phyloP scores from a whole-genome alignment of 2,329 filamentous ascomycete genomes.

The Aspergillus jensenii region DNA sequence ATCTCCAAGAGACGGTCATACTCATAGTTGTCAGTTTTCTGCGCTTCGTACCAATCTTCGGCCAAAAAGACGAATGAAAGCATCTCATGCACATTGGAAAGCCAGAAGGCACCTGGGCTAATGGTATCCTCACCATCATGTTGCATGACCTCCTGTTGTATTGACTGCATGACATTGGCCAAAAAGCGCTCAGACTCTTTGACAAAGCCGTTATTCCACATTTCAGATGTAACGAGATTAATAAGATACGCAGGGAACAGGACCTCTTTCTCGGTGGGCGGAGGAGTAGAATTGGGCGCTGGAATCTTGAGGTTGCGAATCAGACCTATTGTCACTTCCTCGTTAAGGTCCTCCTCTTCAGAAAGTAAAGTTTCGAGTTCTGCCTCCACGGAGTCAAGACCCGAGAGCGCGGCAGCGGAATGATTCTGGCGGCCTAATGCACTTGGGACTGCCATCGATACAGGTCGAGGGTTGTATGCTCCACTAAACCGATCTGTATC shows the following conservation, averaged over 20 bases:
- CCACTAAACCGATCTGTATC: constrained; percentile 87
- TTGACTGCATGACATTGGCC: constrained; percentile 99
- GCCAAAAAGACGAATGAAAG: constrained; percentile 98
- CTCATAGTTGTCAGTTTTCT: constrained; percentile 99
- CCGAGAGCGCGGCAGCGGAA: constrained; percentile 74
- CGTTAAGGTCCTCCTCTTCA: constrained; percentile 93
- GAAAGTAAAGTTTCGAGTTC: constrained; percentile 92
- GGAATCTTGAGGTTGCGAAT: constrained; percentile 98
- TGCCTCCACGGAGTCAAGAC: constrained; percentile 86
- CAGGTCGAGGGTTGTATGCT: constrained; percentile 89
- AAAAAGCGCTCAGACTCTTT: constrained; percentile 99
- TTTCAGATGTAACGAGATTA: constrained; percentile 97
- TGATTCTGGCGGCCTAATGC: constrained; percentile 65
- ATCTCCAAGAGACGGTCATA: constrained; percentile 97
- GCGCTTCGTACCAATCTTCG: constrained; percentile 98
- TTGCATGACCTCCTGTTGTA: constrained; percentile 99
- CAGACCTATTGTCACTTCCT: constrained; percentile 93
- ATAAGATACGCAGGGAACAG: constrained; percentile 98
- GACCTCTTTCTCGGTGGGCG: constrained; percentile 96
- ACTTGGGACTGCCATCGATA: constrained; percentile 82
- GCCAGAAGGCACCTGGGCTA: constrained; percentile 96
- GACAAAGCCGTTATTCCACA: constrained; percentile 99
- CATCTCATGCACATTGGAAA: constrained; percentile 99
- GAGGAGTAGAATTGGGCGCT: constrained; percentile 77
- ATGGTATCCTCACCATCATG: constrained; percentile 96